Evolutionary conservation across 129 eudicot species (phyloP).

Genomic region (Helianthus tuberosus): DNA sequence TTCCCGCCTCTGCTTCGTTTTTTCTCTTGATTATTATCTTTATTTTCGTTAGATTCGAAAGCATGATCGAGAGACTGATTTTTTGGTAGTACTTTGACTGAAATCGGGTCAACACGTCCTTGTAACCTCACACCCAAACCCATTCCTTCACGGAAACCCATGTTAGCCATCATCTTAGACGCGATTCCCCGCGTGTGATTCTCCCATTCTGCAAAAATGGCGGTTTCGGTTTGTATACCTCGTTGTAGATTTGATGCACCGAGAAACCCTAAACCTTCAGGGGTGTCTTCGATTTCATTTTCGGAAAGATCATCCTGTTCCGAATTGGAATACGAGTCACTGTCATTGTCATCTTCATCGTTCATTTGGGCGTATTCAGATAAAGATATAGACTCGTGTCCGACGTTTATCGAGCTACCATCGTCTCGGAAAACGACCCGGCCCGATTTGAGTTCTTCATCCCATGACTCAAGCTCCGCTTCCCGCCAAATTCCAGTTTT

Average conservation of each 20-base stretch:
- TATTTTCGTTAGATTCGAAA: conserved; percentile 31
- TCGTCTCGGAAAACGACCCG: conserved; percentile 74
- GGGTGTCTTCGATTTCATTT: conserved; percentile 54
- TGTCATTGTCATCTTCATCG: conserved; percentile 49
- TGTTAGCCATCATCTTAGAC: conserved; percentile 96
- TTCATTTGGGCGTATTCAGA: conserved; percentile 65
- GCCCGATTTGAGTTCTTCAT: conserved; percentile 54
- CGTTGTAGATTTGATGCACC: conserved; percentile 62
- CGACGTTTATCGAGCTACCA: conserved; percentile 63
- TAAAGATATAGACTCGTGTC: conserved; percentile 53
- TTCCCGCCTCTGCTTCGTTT: conserved; percentile 91
- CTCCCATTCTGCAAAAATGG: conserved; percentile 92
- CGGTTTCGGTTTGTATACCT: conserved; percentile 89
- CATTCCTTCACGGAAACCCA: conserved; percentile 98
- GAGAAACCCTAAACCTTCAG: conserved; percentile 75
- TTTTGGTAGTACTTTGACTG: conserved; percentile 76
- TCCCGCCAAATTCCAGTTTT: conserved; percentile 77
- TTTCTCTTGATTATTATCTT: conserved; percentile 36
- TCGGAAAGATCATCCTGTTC: conserved; percentile 65
- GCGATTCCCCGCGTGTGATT: conserved; percentile 97
- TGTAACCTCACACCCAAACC: conserved; percentile 88
- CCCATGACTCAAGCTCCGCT: conserved; percentile 96
- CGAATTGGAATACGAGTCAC: conserved; percentile 45
- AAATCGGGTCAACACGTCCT: conserved; percentile 75
- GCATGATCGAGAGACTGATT: conserved; percentile 89